Evolutionary conservation across 75 land plant genomes (phyloP).

Genomic region (Sequoiadendron giganteum): DNA sequence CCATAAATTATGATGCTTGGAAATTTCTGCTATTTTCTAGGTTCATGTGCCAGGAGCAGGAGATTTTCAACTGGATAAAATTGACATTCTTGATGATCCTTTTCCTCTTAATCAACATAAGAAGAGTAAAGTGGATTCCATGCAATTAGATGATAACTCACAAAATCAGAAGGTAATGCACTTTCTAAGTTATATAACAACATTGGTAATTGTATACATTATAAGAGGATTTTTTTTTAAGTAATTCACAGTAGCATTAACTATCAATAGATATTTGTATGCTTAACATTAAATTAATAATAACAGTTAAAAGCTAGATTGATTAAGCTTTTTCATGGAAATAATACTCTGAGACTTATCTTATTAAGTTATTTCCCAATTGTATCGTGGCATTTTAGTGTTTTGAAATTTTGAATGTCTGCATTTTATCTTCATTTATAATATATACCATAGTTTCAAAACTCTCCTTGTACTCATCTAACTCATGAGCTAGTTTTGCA

Average conservation of each 20-base stretch:
- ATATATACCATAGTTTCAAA: no score
- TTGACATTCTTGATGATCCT: conserved; percentile 88
- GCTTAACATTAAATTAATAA: neutral
- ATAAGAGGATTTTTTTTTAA: neutral
- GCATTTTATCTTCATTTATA: no score
- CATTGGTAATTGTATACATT: neutral
- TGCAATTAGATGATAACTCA: conserved; percentile 50
- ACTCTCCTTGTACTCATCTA: no score
- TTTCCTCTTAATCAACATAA: conserved; percentile 48
- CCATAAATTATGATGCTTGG: neutral
- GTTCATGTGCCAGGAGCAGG: conserved; percentile 95
- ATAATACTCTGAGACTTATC: neutral
- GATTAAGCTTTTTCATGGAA: neutral
- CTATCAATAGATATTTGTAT: neutral
- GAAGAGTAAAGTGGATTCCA: conserved; percentile 33
- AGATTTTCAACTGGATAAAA: conserved; percentile 74
- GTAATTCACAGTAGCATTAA: neutral
- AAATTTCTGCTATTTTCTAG: conserved; percentile 23
- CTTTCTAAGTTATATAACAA: neutral
- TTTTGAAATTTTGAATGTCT: no score
- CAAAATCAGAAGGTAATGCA: conserved; percentile 14
- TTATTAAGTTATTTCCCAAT: neutral
- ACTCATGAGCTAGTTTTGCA: no score
- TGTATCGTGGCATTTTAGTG: neutral
- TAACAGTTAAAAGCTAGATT: neutral